Percentiles rank a stretch among this genome's conserved stretches.
Conservation (phyloP, 768 basidiomycete genomes). For the Pleurotus eryngii region DNA sequence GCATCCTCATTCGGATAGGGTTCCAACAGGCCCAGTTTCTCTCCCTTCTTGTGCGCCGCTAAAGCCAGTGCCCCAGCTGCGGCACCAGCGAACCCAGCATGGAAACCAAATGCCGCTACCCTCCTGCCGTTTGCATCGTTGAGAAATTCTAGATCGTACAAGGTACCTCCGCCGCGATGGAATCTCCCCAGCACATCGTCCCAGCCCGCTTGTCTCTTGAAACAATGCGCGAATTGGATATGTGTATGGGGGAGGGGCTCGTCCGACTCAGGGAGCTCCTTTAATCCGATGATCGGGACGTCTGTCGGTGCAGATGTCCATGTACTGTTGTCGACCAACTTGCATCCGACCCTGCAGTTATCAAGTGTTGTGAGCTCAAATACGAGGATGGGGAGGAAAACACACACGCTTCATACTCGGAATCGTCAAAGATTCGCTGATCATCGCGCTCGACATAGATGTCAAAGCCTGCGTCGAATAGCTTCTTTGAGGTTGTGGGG, state of each 20-base stretch:
- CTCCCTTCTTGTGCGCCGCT: slow-evolving; percentile 60
- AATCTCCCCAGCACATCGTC: slow-evolving; percentile 81
- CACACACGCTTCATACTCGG: slow-evolving; percentile 88
- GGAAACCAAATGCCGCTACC: slow-evolving; percentile 97
- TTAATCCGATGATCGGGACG: slow-evolving; percentile 88
- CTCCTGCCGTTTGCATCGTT: slow-evolving; percentile 80
- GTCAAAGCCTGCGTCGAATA: slow-evolving; percentile 87
- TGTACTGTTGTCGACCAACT: slow-evolving; percentile 79
- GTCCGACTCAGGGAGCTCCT: slow-evolving; percentile 85
- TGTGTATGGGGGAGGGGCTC: slow-evolving; percentile 90
- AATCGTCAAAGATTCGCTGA: slow-evolving; percentile 91
- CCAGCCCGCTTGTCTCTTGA: slow-evolving; percentile 96
- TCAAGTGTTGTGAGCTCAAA: slow-evolving; percentile 5
- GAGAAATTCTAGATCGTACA: slow-evolving; percentile 97
- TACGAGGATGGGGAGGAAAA: background rate
- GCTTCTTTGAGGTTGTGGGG: slow-evolving; percentile 82
- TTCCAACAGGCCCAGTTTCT: slow-evolving; percentile 62
- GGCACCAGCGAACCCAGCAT: slow-evolving; percentile 98
- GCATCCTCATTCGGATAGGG: slow-evolving; percentile 83
- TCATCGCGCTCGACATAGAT: slow-evolving; percentile 91
- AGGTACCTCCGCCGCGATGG: slow-evolving; percentile 72
- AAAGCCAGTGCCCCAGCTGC: slow-evolving; percentile 85
- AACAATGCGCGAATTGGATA: slow-evolving; percentile 98
- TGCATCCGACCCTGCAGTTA: slow-evolving; percentile 77
- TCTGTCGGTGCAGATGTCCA: slow-evolving; percentile 80